phyloP scores from a whole-genome alignment of 1,284 basidiomycete genomes.

The Ustilago hordei region DNA sequence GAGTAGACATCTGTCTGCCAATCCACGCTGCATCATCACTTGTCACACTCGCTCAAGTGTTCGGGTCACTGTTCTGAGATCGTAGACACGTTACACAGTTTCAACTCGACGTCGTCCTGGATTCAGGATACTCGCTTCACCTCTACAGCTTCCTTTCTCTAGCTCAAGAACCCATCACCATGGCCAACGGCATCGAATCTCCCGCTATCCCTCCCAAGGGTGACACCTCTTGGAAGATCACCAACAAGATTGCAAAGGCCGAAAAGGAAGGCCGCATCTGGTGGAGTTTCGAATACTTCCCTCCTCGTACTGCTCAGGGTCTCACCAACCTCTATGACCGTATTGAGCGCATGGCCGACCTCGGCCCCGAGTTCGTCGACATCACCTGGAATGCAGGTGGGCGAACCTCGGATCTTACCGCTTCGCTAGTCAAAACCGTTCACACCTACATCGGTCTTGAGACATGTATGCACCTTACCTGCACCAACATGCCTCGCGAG shows the following conservation, averaged over 20 bases:
- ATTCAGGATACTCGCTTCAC: constrained; percentile 45
- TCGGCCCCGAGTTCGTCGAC: constrained; percentile 98
- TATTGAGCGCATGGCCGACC: constrained; percentile 94
- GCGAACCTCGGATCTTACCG: constrained; percentile 75
- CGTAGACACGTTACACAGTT: constrained; percentile 36
- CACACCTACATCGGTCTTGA: constrained; percentile 69
- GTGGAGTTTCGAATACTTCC: constrained; percentile 90
- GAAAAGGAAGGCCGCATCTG: constrained; percentile 66
- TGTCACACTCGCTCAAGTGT: constrained; percentile 22
- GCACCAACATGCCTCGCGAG: constrained; percentile 79
- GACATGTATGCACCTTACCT: constrained; percentile 70
- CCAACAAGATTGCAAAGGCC: constrained; percentile 68
- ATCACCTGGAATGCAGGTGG: constrained; percentile 99
- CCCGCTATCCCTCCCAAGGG: constrained; percentile 34
- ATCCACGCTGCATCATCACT: constrained; percentile 3
- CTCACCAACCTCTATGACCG: constrained; percentile 76
- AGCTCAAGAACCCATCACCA: constrained; percentile 2
- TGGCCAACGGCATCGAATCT: constrained; percentile 34
- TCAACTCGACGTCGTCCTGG: constrained; percentile 31
- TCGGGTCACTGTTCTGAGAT: constrained; percentile 50
- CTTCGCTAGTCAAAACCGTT: constrained; percentile 87
- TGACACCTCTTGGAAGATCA: constrained; percentile 61
- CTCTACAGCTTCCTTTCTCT: constrained; percentile 11
- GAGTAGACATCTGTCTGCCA: constrained; percentile 11
- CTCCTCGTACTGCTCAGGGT: constrained; percentile 90